A percentile compares a stretch with the other conserved stretches of the same genome.
Evolutionary conservation across 2,329 filamentous ascomycete species (phyloP).

Genomic region (Stagonosporopsis vannaccii): DNA sequence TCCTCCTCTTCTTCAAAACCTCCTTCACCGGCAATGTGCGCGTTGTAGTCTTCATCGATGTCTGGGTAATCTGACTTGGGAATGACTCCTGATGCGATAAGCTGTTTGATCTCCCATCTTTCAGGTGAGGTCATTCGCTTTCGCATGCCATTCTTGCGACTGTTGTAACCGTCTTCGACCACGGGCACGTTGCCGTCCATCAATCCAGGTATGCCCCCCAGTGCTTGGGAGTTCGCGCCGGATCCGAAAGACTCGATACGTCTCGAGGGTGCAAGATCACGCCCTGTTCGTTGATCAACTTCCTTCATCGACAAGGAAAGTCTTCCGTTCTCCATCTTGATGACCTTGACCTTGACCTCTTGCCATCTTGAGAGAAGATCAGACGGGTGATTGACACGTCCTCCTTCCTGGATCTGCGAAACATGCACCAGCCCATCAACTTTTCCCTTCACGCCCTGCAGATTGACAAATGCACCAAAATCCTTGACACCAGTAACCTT

Average conservation of each 20-base stretch:
- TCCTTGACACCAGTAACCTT: slow-evolving; percentile 92
- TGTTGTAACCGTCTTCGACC: slow-evolving; percentile 66
- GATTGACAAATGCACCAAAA: slow-evolving; percentile 93
- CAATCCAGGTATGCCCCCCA: slow-evolving; percentile 66
- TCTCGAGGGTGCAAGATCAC: slow-evolving; percentile 79
- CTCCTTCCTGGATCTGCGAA: slow-evolving; percentile 83
- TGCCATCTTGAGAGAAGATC: slow-evolving; percentile 84
- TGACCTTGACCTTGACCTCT: slow-evolving; percentile 88
- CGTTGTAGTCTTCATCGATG: slow-evolving; percentile 91
- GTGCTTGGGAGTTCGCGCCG: slow-evolving; percentile 85
- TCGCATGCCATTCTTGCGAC: slow-evolving; percentile 63
- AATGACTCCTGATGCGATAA: slow-evolving; percentile 93
- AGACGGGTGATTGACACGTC: slow-evolving; percentile 88
- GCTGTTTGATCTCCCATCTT: slow-evolving; percentile 94
- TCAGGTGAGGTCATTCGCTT: slow-evolving; percentile 97
- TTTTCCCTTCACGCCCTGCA: slow-evolving; percentile 86
- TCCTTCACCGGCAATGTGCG: slow-evolving; percentile 83
- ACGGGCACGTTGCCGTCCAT: slow-evolving; percentile 66
- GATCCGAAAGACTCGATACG: slow-evolving; percentile 70
- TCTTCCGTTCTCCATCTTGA: slow-evolving; percentile 80
- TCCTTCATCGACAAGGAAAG: slow-evolving; percentile 97
- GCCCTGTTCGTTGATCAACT: slow-evolving; percentile 87
- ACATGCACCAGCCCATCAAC: slow-evolving; percentile 94
- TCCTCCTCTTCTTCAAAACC: slow-evolving; percentile 94
- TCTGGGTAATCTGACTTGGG: slow-evolving; percentile 95